Evolutionary conservation across 257 asterid species (phyloP), one percentile per base, ranked within the genome.

Genomic region (Orobanche coerulescens): DNA sequence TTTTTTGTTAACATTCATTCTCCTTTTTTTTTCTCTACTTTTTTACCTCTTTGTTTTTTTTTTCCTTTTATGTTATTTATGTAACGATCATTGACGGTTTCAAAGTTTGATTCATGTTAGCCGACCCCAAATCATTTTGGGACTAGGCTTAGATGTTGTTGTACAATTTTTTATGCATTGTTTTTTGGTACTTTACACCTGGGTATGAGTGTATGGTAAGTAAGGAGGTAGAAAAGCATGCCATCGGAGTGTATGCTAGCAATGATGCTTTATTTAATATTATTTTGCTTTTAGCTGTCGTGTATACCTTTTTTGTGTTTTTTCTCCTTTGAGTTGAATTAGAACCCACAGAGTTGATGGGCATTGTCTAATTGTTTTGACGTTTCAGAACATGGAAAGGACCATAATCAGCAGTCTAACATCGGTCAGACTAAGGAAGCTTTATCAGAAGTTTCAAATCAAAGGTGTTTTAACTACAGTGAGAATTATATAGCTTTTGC

Each of bases 381-480:
- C 30, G 55, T 62, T 62, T 72, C 95, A 93, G 98, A 86, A 61
- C 71, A 70, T 69, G 88, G 84, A 54, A 93, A 86, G 77, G 79
- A 80, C 60, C 47, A 52, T 55, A 83, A 63, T 72, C 83, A 73
- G 78, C 96, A 75, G 71, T 52, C 81, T 10, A 62, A 68, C 71
- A 59, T 71, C 68, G 66, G 52, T 57, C 89, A 76, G 79, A 66
- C 75, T 22, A 73, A 68, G 62, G 79, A 76, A 70, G 75, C 79
- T 55, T 42, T 67, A 67, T 65, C 85, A 59, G 77, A 81, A 68
- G 77, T 79, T 67, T 78, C 79, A 73, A 81, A 68, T n/a, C 74
- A 75, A 71, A 84, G 98, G 96, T 91, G 73, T 69, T 68, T 62
- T 61, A 63, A 71, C 67, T 46, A 30, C 73, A 60, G 53, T 42